A percentile compares a stretch with the other conserved stretches of the same genome.
These are phyloP conservation scores for Backusella australiensis DNA, from an alignment of 192 early-diverging fungal genomes.

Conservation along the genomic window DNA sequence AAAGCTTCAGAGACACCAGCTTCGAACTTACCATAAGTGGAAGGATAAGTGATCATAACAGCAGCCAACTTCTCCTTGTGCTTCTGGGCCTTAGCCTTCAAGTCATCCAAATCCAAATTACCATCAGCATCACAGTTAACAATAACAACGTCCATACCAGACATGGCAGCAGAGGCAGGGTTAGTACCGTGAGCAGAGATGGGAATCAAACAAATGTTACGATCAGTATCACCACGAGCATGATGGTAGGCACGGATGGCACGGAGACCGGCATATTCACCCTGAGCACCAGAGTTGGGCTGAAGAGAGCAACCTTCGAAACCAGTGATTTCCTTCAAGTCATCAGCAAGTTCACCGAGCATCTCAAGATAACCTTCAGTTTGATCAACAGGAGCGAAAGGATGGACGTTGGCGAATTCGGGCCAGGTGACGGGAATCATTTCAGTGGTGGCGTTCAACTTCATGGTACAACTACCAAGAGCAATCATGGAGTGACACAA, in stretches of 20 bases:
- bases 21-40: slow-evolving; percentile 99
- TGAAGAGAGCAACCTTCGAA: slow-evolving; percentile 92
- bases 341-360: slow-evolving; percentile 85
- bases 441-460: slow-evolving; percentile 98
- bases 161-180: slow-evolving; percentile 98
- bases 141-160: slow-evolving; percentile 90
- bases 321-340: slow-evolving; percentile 89
- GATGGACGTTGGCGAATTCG: slow-evolving; percentile 93
- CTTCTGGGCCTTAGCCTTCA: slow-evolving; percentile 86
- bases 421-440: slow-evolving; percentile 99
- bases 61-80: slow-evolving; percentile 86
- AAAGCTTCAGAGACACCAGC: slow-evolving; percentile 83
- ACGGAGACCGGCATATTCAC: slow-evolving; percentile 97
- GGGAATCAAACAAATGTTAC: slow-evolving; percentile 95
- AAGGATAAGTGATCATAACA: slow-evolving; percentile 99
- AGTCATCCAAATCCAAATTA: slow-evolving; percentile 89
- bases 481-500: slow-evolving; percentile 99
- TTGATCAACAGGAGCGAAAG: slow-evolving; percentile 94
- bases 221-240: slow-evolving; percentile 76
- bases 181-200: slow-evolving; percentile 99
- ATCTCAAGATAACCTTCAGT: slow-evolving; percentile 91
- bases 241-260: slow-evolving; percentile 92
- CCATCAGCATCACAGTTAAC: slow-evolving; percentile 91
- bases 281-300: slow-evolving; percentile 99
- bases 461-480: slow-evolving; percentile 99